Base-by-base conservation (phyloP, 345 rosid species). In the Hibiscus tridactylites region DNA sequence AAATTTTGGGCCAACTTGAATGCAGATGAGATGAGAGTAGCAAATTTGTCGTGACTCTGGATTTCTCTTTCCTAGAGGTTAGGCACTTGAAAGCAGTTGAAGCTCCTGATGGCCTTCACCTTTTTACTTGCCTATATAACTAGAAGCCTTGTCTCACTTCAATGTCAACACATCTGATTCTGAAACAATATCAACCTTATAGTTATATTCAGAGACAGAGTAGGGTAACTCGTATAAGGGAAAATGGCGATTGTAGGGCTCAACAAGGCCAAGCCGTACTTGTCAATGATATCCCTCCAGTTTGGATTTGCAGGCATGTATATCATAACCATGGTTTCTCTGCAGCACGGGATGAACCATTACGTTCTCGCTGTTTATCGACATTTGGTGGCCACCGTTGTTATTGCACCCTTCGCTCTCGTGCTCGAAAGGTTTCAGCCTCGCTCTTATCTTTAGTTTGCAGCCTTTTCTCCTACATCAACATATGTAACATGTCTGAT, bases 301-400 rank as follows among this genome's bases (percentile, higher is more conserved):
- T 88, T 94, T 78, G 98, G 98, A 6, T 94, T 82, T 62, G 87
- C 97, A 0, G 98, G 98, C 71, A 84, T 94, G 96, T 91, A 87
- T 73, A 83, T 94, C 16, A 80, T 94, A 74, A 71, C 88, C 28
- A 84, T 86, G 88, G 86, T 94, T 33, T 86, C 95, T 71, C 74
- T 94, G 49, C 86, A 88, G 21, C 87, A 75, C 50, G 97, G 98
- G 49, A 85, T 94, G 95, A 94, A 73, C 72, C 96, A 91, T 81
- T 91, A 81, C 77, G 42, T 88, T 26, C 84, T 94, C 29, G 85
- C 91, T 1, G 87, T 86, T 12, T 94, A 94, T 74, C 95, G 98
- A 6, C 97, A 94, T 61, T 90, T 86, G n/a, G 85, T 79, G 29
- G 98, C 98, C 56, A 81, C 90, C 46, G 6, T 82, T 16, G 85